These are phyloP conservation scores for Ascochyta pisi DNA, from an alignment of 2,329 filamentous ascomycete genomes.

Conservation along the genomic window DNA sequence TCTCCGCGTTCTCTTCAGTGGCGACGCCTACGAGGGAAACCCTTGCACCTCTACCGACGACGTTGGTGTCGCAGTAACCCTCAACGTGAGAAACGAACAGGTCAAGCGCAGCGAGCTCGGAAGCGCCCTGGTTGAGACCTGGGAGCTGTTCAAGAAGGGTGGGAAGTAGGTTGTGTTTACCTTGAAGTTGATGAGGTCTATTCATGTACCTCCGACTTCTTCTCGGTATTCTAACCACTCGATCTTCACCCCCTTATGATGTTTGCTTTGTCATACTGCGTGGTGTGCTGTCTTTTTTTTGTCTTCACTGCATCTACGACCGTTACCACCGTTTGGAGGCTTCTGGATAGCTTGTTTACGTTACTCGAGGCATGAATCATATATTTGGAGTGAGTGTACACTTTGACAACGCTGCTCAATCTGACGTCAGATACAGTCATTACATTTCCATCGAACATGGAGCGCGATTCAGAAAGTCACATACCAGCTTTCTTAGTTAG, in stretches of 20 bases:
- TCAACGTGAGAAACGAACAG: neutral
- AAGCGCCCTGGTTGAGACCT: slow-evolving; percentile 19
- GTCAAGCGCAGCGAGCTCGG: slow-evolving; percentile 18
- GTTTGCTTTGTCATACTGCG: neutral
- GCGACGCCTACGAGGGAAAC: slow-evolving; percentile 24
- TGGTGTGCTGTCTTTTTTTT: too few relatives aligned
- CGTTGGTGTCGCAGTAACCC: neutral
- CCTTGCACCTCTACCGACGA: neutral
- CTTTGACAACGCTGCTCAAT: too few relatives aligned
- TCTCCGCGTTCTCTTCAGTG: slow-evolving; percentile 33
- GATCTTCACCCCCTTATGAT: neutral
- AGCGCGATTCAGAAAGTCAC: too few relatives aligned
- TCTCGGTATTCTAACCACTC: neutral
- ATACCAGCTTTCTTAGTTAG: too few relatives aligned
- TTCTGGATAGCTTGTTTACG: too few relatives aligned
- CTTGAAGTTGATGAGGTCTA: neutral
- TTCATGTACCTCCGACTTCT: neutral
- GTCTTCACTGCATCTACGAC: too few relatives aligned
- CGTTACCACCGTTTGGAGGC: too few relatives aligned
- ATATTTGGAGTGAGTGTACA: too few relatives aligned
- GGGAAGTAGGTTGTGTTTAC: neutral
- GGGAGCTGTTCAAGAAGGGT: slow-evolving; percentile 25
- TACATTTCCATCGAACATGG: too few relatives aligned
- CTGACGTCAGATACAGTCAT: too few relatives aligned
- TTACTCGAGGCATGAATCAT: too few relatives aligned